Evolutionary conservation across 2,329 filamentous ascomycete species (phyloP).

Genomic region (Fusarium odoratissimum): DNA sequence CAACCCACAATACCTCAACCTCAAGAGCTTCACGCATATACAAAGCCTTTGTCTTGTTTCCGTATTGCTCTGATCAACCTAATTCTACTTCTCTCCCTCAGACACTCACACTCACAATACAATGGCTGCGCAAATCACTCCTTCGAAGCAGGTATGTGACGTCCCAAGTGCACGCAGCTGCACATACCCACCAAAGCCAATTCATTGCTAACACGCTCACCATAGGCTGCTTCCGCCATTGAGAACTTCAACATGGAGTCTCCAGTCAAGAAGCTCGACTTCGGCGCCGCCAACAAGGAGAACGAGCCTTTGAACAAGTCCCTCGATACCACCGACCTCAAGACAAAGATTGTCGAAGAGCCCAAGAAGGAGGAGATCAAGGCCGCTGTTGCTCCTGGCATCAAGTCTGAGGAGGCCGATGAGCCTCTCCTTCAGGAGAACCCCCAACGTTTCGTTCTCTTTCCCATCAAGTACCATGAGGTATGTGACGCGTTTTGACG

Average conservation of each 20-base stretch:
- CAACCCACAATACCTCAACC: constrained; percentile 41
- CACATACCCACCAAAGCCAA: not conserved
- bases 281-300: constrained; percentile 81
- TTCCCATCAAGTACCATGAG: constrained; percentile 99
- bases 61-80: constrained; percentile 21
- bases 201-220: constrained; percentile 48
- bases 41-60: constrained; percentile 28
- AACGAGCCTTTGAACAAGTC: constrained; percentile 70
- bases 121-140: constrained; percentile 81
- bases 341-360: constrained; percentile 68
- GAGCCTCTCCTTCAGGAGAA: constrained; percentile 97
- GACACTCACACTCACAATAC: constrained; percentile 43
- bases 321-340: constrained; percentile 68
- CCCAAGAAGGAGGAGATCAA: constrained; percentile 51
- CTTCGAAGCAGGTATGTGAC: constrained; percentile 67
- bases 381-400: constrained; percentile 58
- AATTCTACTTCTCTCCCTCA: not conserved
- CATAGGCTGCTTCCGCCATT: constrained; percentile 85
- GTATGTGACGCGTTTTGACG: constrained; percentile 76
- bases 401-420: constrained; percentile 77
- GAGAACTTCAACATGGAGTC: constrained; percentile 93
- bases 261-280: constrained; percentile 89
- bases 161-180: not conserved
- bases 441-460: constrained; percentile 94
- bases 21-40: constrained; percentile 36